Percentiles rank a stretch among this genome's conserved stretches.
These are phyloP conservation scores for Castanea sativa DNA, from an alignment of 306 rosid species.

Conservation along the genomic window DNA sequence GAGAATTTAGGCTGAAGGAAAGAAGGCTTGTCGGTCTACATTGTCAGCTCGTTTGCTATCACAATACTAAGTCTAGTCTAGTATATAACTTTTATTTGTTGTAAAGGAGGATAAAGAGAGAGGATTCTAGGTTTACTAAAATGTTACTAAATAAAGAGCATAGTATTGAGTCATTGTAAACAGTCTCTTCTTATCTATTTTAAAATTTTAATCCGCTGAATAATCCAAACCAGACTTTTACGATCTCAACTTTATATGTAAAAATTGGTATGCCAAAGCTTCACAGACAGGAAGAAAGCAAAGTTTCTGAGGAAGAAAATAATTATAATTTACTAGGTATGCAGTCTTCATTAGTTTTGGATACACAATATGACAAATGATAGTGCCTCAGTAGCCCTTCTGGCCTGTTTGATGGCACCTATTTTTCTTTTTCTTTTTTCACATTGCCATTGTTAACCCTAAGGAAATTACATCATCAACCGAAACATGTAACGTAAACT, in stretches of 20 bases:
- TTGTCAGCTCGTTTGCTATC: too few relatives aligned
- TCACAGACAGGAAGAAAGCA: background rate
- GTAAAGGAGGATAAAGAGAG: too few relatives aligned
- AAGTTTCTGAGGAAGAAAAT: slow-evolving; percentile 1
- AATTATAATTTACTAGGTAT: slow-evolving; percentile 28
- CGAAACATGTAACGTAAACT: slow-evolving; percentile 25
- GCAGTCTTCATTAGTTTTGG: slow-evolving; percentile 41
- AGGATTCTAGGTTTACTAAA: too few relatives aligned
- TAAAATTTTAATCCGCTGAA: background rate
- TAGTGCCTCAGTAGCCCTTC: slow-evolving; percentile 22
- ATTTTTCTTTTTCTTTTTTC: slow-evolving; percentile 7
- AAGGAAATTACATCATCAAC: slow-evolving; percentile 34
- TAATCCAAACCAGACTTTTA: background rate
- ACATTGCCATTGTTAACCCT: slow-evolving; percentile 36
- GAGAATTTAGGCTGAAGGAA: too few relatives aligned
- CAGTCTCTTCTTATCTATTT: too few relatives aligned
- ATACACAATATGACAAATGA: slow-evolving; percentile 46
- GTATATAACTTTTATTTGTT: too few relatives aligned
- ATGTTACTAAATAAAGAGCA: too few relatives aligned
- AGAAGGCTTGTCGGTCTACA: too few relatives aligned
- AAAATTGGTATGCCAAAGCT: background rate
- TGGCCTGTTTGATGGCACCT: slow-evolving; percentile 19
- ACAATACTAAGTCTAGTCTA: too few relatives aligned
- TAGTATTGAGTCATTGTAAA: too few relatives aligned
- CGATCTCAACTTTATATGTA: background rate